phyloP scores from a whole-genome alignment of 2,329 filamentous ascomycete genomes.

The Fusarium nanum region DNA sequence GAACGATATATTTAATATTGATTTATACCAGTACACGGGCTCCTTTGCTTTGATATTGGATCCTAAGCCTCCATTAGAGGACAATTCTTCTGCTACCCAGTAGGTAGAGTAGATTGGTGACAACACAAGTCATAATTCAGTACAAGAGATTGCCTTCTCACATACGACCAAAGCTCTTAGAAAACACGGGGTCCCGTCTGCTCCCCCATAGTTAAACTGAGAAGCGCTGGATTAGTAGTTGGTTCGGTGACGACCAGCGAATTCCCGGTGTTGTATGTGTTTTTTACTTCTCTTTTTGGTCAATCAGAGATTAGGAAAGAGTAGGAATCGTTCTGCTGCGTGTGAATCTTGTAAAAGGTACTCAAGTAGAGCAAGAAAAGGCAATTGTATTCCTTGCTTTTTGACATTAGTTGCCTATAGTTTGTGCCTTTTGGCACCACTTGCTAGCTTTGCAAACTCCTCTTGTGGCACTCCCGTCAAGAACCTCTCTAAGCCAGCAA shows the following conservation, averaged over 20 bases:
- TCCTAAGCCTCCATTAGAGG: not conserved
- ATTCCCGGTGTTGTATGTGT: conserved; percentile 15
- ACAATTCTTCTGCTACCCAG: not conserved
- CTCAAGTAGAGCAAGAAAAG: not conserved
- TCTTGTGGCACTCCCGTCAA: conserved; percentile 83
- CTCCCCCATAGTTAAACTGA: conserved; percentile 9
- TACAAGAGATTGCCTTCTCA: not conserved
- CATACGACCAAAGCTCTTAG: conserved; percentile 18
- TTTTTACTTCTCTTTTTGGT: not conserved
- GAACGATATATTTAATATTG: not conserved
- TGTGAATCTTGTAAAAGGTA: not conserved
- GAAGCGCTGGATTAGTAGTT: not conserved
- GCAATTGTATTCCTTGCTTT: not conserved
- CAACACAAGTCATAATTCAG: not conserved
- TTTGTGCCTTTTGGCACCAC: conserved; percentile 94
- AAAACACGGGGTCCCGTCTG: conserved; percentile 17
- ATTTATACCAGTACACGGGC: not conserved
- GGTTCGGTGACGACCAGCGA: not conserved
- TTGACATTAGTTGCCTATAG: conserved; percentile 64
- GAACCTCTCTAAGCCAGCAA: conserved; percentile 86
- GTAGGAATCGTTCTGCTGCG: not conserved
- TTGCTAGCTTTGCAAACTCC: conserved; percentile 87
- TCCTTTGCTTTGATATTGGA: not conserved
- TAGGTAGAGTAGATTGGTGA: not conserved
- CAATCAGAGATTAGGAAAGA: not conserved